A percentile compares a stretch with the other conserved stretches of the same genome.
phyloP scores from a whole-genome alignment of 2,329 filamentous ascomycete species.

The Monosporascus sp. region DNA sequence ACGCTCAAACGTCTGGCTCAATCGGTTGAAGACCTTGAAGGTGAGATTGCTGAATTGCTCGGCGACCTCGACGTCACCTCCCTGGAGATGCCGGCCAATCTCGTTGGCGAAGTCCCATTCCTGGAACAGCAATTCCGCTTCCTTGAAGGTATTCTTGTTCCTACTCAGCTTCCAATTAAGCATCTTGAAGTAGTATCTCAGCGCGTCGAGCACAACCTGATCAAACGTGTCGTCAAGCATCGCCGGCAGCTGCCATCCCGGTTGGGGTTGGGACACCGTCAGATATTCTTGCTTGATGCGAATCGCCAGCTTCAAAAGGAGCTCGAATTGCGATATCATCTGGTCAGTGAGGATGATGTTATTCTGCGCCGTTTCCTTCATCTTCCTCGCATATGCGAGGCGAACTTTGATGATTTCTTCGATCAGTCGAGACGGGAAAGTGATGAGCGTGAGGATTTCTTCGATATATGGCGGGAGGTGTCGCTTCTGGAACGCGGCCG shows the following conservation, averaged over 20 bases:
- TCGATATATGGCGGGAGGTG: conserved; percentile 96
- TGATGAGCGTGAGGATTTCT: conserved; percentile 91
- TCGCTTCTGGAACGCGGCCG: conserved; percentile 75
- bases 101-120: conserved; percentile 98
- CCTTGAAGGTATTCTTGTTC: conserved; percentile 99
- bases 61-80: conserved; percentile 92
- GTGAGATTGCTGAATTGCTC: conserved; percentile 96
- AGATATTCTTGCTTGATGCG: conserved; percentile 88
- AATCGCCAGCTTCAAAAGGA: conserved; percentile 84
- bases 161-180: conserved; percentile 95
- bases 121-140: conserved; percentile 92
- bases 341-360: conserved; percentile 93
- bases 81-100: conserved; percentile 84
- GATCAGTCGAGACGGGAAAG: conserved; percentile 91
- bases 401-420: conserved; percentile 94
- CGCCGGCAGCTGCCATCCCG: conserved; percentile 90
- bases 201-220: conserved; percentile 79
- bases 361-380: conserved; percentile 91
- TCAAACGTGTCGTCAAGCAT: conserved; percentile 98
- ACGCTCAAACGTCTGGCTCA: conserved; percentile 87
- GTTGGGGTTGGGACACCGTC: conserved; percentile 75
- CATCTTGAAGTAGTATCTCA: conserved; percentile 98
- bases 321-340: conserved; percentile 95
- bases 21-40: conserved; percentile 81
- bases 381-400: conserved; percentile 85